Conservation (phyloP, 768 basidiomycete species). For the Russula compacta region DNA sequence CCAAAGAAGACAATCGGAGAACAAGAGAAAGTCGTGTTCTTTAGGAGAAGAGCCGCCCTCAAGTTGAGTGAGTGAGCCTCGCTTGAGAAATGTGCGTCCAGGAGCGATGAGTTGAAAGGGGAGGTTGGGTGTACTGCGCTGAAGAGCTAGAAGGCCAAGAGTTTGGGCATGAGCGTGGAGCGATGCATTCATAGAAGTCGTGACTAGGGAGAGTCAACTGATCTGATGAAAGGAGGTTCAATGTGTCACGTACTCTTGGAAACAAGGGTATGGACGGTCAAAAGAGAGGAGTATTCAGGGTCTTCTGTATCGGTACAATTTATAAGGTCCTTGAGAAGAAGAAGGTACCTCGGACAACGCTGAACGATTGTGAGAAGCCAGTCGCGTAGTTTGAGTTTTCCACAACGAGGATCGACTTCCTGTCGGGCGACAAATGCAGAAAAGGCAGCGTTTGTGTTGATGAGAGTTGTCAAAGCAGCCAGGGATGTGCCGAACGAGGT, state of each 20-base stretch:
- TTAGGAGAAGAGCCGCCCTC: constrained; percentile 42
- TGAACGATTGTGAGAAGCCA: constrained; percentile 86
- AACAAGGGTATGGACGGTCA: constrained; percentile 52
- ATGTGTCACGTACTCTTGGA: constrained; percentile 53
- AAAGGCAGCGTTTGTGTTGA: constrained; percentile 48
- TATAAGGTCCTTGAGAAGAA: constrained; percentile 76
- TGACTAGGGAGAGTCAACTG: constrained; percentile 43
- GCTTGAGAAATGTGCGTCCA: constrained; percentile 68
- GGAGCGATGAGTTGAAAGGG: constrained; percentile 73
- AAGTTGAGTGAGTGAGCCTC: constrained; percentile 51
- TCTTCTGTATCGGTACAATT: constrained; percentile 54
- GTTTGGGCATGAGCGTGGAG: constrained; percentile 72
- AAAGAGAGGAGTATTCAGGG: constrained; percentile 56
- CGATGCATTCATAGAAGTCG: constrained; percentile 66
- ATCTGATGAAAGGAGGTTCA: not conserved
- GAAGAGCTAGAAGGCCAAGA: constrained; percentile 65
- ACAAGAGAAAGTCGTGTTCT: constrained; percentile 67
- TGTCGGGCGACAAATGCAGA: constrained; percentile 52
- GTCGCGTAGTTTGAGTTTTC: constrained; percentile 67
- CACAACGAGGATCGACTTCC: constrained; percentile 62
- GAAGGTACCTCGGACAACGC: constrained; percentile 77
- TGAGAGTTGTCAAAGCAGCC: constrained; percentile 46
- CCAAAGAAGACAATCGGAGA: constrained; percentile 79
- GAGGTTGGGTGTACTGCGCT: constrained; percentile 65
- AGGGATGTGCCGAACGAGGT: constrained; percentile 67